Evolutionary conservation across 208 protist genomes (phyloP).

Genomic region (Crithidia acanthocephali): DNA sequence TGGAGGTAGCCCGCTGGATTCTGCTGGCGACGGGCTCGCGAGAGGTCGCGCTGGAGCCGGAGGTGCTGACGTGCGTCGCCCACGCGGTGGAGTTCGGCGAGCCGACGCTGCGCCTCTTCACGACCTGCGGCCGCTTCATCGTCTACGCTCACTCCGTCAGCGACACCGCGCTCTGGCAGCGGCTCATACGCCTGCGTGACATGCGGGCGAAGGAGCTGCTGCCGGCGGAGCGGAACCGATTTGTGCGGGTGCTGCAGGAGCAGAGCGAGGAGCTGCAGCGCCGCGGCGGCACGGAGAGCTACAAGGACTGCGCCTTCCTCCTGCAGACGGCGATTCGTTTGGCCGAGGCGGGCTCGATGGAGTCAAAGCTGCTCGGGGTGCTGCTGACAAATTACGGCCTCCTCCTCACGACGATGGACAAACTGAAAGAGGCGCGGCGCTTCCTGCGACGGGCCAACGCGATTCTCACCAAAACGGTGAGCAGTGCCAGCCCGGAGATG

Average conservation of each 20-base stretch:
- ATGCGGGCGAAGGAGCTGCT: constrained; percentile 39
- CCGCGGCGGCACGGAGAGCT: constrained; percentile 38
- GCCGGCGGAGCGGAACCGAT: constrained; percentile 30
- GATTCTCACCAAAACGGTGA: constrained; percentile 39
- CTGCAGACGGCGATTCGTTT: constrained; percentile 53
- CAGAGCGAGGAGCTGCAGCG: constrained; percentile 43
- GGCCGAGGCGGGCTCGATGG: constrained; percentile 26
- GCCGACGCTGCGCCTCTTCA: constrained; percentile 51
- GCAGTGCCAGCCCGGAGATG: constrained; percentile 45
- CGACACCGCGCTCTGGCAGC: constrained; percentile 39
- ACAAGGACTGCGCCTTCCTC: constrained; percentile 39
- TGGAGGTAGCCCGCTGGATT: constrained; percentile 43
- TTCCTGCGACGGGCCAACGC: constrained; percentile 38
- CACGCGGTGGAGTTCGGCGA: constrained; percentile 41
- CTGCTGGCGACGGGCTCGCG: constrained; percentile 27
- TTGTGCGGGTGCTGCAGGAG: constrained; percentile 37
- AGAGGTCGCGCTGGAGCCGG: constrained; percentile 34
- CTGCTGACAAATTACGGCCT: constrained; percentile 54
- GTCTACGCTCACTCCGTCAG: constrained; percentile 35
- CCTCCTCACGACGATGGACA: constrained; percentile 42
- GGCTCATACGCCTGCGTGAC: constrained; percentile 33
- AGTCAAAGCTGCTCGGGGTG: constrained; percentile 44
- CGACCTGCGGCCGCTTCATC: constrained; percentile 46
- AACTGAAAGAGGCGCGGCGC: constrained; percentile 44
- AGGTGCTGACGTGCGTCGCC: constrained; percentile 38